Evolutionary conservation across 2,329 filamentous ascomycete species (phyloP).

Genomic region (Fusarium sp.): DNA sequence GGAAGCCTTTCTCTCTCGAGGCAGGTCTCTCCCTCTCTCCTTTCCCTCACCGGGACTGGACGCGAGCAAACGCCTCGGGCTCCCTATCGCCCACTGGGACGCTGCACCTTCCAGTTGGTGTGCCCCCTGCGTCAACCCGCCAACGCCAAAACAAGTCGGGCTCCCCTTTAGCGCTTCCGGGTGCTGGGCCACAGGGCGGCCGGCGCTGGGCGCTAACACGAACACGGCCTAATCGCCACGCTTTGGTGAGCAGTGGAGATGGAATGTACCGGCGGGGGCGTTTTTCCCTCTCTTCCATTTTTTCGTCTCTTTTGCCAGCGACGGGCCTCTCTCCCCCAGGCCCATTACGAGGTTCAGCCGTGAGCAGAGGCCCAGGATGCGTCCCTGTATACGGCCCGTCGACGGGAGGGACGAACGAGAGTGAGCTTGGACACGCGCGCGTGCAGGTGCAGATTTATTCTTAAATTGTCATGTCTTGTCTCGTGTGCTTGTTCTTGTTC

Average conservation of each 20-base stretch:
- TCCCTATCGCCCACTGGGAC: constrained; percentile 1
- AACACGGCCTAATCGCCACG: constrained; percentile 11
- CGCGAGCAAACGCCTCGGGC: background rate
- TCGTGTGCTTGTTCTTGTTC: background rate
- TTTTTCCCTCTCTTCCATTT: background rate
- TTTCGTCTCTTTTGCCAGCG: background rate
- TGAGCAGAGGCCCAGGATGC: constrained; percentile 5
- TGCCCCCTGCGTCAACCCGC: constrained; percentile 49
- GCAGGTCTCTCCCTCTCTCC: background rate
- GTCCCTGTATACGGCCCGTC: constrained; percentile 3
- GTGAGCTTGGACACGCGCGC: constrained; percentile 27
- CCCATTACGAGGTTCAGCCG: constrained; percentile 3
- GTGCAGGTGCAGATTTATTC: background rate
- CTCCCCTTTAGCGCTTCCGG: constrained; percentile 33
- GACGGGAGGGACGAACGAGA: constrained; percentile 26
- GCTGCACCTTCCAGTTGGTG: constrained; percentile 10
- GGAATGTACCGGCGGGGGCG: background rate
- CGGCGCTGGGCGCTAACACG: constrained; percentile 18
- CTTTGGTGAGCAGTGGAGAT: constrained; percentile 3
- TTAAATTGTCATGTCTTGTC: constrained; percentile 1
- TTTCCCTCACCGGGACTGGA: constrained; percentile 20
- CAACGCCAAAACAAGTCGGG: constrained; percentile 40
- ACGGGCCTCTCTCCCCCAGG: background rate
- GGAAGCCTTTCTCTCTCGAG: constrained; percentile 19
- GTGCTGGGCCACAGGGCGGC: constrained; percentile 14